Evolutionary conservation across 202 grass and related monocot genomes (phyloP).

Genomic region (Cymbopogon flexuosus): DNA sequence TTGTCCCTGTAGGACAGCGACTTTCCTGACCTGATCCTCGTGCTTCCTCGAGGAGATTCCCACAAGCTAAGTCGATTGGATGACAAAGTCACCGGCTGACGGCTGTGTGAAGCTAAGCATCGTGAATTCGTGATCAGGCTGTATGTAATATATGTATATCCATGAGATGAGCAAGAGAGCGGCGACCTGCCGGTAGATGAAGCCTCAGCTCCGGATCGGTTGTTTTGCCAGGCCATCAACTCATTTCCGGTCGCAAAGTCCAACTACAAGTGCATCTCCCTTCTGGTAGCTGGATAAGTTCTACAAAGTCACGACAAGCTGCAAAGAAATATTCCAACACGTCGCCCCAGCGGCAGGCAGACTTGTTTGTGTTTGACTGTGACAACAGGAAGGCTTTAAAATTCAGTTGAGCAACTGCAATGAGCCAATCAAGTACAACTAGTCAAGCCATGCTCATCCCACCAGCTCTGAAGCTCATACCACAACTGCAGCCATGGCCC

Average conservation of each 20-base stretch:
- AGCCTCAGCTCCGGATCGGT: neutral
- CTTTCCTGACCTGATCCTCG: neutral
- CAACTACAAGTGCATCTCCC: neutral
- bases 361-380: conserved; percentile 22
- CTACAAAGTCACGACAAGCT: neutral
- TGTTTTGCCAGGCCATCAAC: neutral
- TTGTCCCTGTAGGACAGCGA: neutral
- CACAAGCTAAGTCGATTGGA: neutral
- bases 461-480: neutral
- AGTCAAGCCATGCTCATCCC: neutral
- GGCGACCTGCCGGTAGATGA: neutral
- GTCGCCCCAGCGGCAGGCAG: neutral
- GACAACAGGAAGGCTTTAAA: neutral
- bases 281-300: neutral
- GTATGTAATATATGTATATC: neutral
- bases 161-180: neutral
- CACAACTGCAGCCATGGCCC: conserved; percentile 27
- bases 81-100: neutral
- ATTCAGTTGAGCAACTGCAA: neutral
- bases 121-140: neutral
- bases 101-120: neutral
- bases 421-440: neutral
- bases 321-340: conserved; percentile 6
- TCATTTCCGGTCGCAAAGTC: neutral
- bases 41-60: neutral